Base-by-base conservation (phyloP, 257 asterid species). In the Gentiana dahurica region DNA sequence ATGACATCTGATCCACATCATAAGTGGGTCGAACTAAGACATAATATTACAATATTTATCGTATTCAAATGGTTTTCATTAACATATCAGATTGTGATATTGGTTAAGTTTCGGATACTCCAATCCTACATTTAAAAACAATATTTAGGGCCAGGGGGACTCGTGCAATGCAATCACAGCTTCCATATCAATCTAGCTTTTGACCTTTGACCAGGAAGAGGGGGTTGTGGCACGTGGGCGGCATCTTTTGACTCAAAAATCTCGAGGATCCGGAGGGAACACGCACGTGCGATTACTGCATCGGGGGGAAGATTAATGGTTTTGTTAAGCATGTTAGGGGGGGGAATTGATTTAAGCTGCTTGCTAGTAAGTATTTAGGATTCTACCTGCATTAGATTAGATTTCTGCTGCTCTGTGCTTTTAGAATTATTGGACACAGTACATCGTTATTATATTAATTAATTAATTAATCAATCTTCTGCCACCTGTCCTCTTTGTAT, bases 231-330 rank as follows among this genome's bases (percentile, higher is more conserved):
- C 91, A 79, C 87, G 91, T 82, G 91, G 77, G 76, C 57, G 60
- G 83, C 76, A 85, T 82, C 86, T 77, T 85, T 85, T 78, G 95
- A 76, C 92, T 60, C 76, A 62, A 70, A 73, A 32, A 62, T 77
- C 69, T 76, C 79, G 81, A 63, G 71, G 68, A 66, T 76, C 73
- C 70, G 80, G 51, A 55, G 69, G 63, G n/a, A 58, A 66, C 59
- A 63, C 59, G 76, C 79, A 74, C 79, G 79, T 74, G 79, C 79
- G 51, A 47, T 12, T 39, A 49, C 59, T 67, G 60, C 32, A n/a
- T 12, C 57, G 3, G 61, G 35, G 55, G 52, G 49, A 36, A 7
- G 46, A 34, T 38, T n/a, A 12, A 57, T 66, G 9, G 54, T 60
- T 36, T 44, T 64, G 34, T 6, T 39, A 47, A 59, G 59, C 34